Base-by-base conservation (phyloP, 2,329 filamentous ascomycete genomes). In the Exophiala bonariae region DNA sequence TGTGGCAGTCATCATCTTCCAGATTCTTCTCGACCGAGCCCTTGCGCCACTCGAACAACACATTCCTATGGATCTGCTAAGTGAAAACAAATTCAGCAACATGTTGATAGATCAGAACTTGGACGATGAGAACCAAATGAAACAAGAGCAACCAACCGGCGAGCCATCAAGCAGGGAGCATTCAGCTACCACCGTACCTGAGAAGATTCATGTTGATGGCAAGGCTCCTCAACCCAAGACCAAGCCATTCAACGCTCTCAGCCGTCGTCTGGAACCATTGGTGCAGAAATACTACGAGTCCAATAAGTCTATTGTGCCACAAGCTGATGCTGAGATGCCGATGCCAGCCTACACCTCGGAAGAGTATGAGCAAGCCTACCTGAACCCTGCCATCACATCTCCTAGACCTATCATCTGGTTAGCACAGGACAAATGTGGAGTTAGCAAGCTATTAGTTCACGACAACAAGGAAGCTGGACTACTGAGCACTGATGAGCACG, bases 401-500 rank as follows among this genome's bases (percentile, higher is more conserved):
- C 57, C 74, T 41, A 70, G 78, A 3, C 87, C 87, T 1, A 72
- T 86, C 28, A 71, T 95, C 3, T 95, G 90, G 90, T 87, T 96
- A 19, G 89, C 90, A 0, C 75, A 80, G 46, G 90, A 96, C 61
- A 69, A 76, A 1, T 82, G 82, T 38, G 87, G 89, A 3, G 79
- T 95, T 30, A 89, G 84, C 44, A 77, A 76, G 55, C 84, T 91
- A 61, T 89, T 95, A 66, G 75, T 93, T 26, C 73, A 75, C n/a
- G 84, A 90, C 54, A 89, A 86, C 1, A 74, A 76, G 57, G 77
- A 78, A 52, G 74, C 84, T n/a, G 50, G 50, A 4, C 86, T 89
- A 31, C 80, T 81, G 0, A 92, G 92, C 42, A 92, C 87, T 0
- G 89, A 96, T 62, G 83, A 88, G 54, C 84, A 82, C 3, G 87